phyloP scores from a whole-genome alignment of 2,329 filamentous ascomycete genomes.

The Penicillium sp. region DNA sequence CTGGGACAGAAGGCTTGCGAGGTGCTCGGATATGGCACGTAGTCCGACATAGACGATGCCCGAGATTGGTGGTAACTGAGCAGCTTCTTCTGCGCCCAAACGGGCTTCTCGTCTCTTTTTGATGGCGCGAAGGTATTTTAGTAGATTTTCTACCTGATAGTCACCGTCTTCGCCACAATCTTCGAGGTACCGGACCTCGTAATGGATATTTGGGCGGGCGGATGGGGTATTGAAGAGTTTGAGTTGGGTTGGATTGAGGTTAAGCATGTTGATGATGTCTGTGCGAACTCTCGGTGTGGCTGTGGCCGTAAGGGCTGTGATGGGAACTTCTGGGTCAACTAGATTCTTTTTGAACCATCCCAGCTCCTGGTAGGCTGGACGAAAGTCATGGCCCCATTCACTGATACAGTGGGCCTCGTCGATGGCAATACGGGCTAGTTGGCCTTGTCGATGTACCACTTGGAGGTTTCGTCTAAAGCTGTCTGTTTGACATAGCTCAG shows the following conservation, averaged over 20 bases:
- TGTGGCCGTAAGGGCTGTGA: constrained; percentile 91
- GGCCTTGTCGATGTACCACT: constrained; percentile 73
- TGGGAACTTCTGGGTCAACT: constrained; percentile 75
- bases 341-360: constrained; percentile 73
- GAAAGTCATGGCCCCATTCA: constrained; percentile 97
- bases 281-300: constrained; percentile 76
- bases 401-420: constrained; percentile 97
- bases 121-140: constrained; percentile 73
- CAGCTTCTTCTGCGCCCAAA: constrained; percentile 30
- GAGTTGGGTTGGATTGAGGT: constrained; percentile 64
- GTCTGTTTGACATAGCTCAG: constrained; percentile 78
- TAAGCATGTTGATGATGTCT: constrained; percentile 78
- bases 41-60: constrained; percentile 51
- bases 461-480: constrained; percentile 74
- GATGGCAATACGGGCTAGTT: constrained; percentile 84
- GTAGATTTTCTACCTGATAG: constrained; percentile 75
- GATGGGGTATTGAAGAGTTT: constrained; percentile 82
- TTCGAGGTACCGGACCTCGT: constrained; percentile 72
- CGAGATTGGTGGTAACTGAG: constrained; percentile 37
- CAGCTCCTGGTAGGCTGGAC: constrained; percentile 84
- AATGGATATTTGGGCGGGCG: constrained; percentile 80
- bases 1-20: constrained; percentile 38
- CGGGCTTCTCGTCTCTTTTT: constrained; percentile 67
- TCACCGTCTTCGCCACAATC: constrained; percentile 41
- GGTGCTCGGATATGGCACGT: constrained; percentile 41